Percentiles rank a stretch among this genome's conserved stretches.
Evolutionary conservation across 208 protist genomes (phyloP).

Genomic region (Strigomonas oncopelti): DNA sequence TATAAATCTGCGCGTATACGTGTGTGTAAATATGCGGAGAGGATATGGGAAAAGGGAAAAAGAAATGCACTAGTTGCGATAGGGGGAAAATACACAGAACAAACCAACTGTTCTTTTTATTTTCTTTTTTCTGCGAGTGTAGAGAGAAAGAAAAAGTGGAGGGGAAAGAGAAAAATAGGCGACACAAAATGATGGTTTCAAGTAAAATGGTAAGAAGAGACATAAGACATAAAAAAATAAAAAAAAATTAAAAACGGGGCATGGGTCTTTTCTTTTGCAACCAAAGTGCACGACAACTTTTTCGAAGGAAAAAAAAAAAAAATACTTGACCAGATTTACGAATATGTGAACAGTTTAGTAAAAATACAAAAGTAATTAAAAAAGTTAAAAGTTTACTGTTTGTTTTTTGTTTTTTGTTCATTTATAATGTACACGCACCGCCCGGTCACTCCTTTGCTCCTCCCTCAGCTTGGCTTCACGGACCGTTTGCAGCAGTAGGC

Average conservation of each 20-base stretch:
- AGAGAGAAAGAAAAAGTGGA: neutral
- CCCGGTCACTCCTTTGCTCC: neutral
- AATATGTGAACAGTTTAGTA: too few relatives aligned
- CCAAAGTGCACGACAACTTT: too few relatives aligned
- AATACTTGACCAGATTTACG: too few relatives aligned
- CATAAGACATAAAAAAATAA: constrained; percentile 5
- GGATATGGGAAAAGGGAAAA: neutral
- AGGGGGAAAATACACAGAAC: constrained; percentile 2
- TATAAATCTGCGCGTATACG: constrained; percentile 14
- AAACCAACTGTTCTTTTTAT: too few relatives aligned
- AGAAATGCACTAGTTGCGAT: neutral
- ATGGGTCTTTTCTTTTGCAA: too few relatives aligned
- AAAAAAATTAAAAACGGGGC: neutral
- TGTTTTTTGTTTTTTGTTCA: too few relatives aligned
- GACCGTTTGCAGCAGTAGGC: constrained; percentile 36
- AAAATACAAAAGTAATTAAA: too few relatives aligned
- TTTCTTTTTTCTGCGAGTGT: neutral
- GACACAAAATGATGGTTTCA: constrained; percentile 3
- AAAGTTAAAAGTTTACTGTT: too few relatives aligned
- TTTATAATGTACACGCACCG: neutral
- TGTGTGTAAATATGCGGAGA: neutral
- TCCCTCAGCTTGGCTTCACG: constrained; percentile 17
- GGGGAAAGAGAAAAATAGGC: constrained; percentile 6
- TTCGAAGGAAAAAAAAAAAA: constrained; percentile 1
- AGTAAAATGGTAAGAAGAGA: constrained; percentile 4